phyloP scores from a whole-genome alignment of 371 early-diverging fungal genomes.

The Apophysomyces ossiformis region DNA sequence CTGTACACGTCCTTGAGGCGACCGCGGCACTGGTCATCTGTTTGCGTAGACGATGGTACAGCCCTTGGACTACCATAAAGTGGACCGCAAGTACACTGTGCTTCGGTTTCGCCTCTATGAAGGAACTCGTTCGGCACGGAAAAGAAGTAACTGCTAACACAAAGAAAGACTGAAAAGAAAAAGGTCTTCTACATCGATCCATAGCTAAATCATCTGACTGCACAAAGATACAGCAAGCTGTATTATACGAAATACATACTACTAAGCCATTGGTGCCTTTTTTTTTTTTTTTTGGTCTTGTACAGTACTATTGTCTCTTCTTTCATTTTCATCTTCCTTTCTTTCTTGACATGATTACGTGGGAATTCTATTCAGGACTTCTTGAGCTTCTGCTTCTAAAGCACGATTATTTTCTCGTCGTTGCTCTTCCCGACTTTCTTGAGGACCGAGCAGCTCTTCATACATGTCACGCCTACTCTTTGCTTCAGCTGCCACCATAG shows the following conservation, averaged over 20 bases:
- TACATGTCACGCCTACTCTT: conserved; percentile 1
- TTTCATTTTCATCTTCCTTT: not conserved
- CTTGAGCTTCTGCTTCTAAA: not conserved
- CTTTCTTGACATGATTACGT: not conserved
- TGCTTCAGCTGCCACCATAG: not conserved
- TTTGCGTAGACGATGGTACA: conserved; percentile 48
- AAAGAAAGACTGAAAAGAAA: not conserved
- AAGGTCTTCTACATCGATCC: no score
- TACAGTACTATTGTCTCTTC: not conserved
- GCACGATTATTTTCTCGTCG: not conserved
- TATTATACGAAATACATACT: no score
- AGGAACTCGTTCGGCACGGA: conserved; percentile 32
- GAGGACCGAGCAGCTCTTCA: not conserved
- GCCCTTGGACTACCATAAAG: conserved; percentile 33
- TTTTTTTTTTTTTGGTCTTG: not conserved
- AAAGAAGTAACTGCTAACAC: conserved; percentile 15
- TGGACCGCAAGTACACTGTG: conserved; percentile 42
- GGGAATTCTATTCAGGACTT: not conserved
- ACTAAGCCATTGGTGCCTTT: no score
- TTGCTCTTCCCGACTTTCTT: conserved; percentile 3
- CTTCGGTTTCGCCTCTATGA: conserved; percentile 36
- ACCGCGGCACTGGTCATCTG: conserved; percentile 30
- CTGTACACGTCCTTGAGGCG: conserved; percentile 30
- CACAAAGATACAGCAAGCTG: no score
- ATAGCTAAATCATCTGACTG: no score